phyloP scores from a whole-genome alignment of 129 eudicot genomes.

The Escallonia rubra region DNA sequence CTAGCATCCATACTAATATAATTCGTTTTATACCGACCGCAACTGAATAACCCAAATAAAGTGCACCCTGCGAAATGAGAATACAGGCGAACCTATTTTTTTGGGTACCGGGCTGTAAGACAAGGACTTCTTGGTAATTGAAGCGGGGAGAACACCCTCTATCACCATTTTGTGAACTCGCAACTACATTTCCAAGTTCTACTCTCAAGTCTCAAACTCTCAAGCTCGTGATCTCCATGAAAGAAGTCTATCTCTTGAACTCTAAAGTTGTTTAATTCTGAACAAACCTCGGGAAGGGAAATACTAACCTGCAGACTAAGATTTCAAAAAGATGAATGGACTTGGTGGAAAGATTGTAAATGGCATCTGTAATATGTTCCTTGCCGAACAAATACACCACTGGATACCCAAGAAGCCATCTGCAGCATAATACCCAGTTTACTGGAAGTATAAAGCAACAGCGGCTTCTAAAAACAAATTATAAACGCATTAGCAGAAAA shows the following conservation, averaged over 20 bases:
- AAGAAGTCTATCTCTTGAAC: not conserved
- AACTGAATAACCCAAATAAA: too few species aligned
- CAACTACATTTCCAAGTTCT: too few species aligned
- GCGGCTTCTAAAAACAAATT: not conserved
- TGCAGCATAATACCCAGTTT: slow-evolving; percentile 21
- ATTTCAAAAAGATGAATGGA: slow-evolving; percentile 65
- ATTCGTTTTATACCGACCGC: too few species aligned
- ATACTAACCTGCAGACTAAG: slow-evolving; percentile 56
- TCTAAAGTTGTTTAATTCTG: not conserved
- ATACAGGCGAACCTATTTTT: too few species aligned
- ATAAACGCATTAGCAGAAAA: not conserved
- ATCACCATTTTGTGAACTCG: too few species aligned
- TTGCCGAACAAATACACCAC: slow-evolving; percentile 75
- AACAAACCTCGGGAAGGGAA: not conserved
- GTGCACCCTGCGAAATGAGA: too few species aligned
- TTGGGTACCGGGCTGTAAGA: too few species aligned
- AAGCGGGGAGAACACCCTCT: too few species aligned
- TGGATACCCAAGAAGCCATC: slow-evolving; percentile 99
- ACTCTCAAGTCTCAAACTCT: too few species aligned
- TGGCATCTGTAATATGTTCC: slow-evolving; percentile 72
- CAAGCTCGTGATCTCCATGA: too few species aligned
- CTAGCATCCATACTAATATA: too few species aligned
- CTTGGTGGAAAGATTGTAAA: slow-evolving; percentile 77
- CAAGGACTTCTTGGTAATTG: too few species aligned
- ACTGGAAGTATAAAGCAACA: not conserved